Evolutionary conservation across 2,329 filamentous ascomycete species (phyloP), one percentile per base, ranked within the genome.

Genomic region (Trichoderma hamatum): DNA sequence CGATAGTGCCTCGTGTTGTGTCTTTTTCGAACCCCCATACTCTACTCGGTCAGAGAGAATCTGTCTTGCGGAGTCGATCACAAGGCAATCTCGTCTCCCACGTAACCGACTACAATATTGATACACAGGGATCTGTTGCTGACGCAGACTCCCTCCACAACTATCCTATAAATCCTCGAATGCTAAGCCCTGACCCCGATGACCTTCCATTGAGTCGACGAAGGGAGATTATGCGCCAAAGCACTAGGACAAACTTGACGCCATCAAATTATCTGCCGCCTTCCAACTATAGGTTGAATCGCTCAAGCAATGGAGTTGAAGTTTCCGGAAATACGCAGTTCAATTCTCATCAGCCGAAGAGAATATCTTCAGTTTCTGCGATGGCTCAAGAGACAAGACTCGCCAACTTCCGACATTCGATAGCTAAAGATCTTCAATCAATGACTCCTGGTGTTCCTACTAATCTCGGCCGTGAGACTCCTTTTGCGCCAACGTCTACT

Each of bases 171-270:
- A 76, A 78, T 63, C 70, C 74, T 49, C 71, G 76, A 24, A 72
- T 73, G 67, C 70, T 76, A 10, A 76, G 76, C 24, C 75, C 81
- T 21, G 86, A 88, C 72, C 82, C 84, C 1, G 92, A 94, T 70
- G 87, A 94, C 68, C 83, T 95, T 72, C 90, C 92, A 0, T 83
- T 96, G 21, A 90, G 88, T 52, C 87, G 91, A 73, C 89, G 92
- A 54, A 86, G 85, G 67, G 81, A 86, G 56, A 78, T 91, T 32
- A 87, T 92, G 67, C 87, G 86, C 36, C 84, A 86, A 52, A 83
- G 77, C 71, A 85, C 83, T 73, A 71, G 82, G 59, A 76, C 80
- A 71, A 73, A 73, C 51, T 78, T 76, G 51, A 72, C 74, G 13
- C 62, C 73, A 75, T 73, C 77, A n/a, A 71, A 72, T 6, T 72